These are phyloP conservation scores for Agroathelia rolfsii DNA, from an alignment of 1,284 basidiomycete species.

Conservation along the genomic window DNA sequence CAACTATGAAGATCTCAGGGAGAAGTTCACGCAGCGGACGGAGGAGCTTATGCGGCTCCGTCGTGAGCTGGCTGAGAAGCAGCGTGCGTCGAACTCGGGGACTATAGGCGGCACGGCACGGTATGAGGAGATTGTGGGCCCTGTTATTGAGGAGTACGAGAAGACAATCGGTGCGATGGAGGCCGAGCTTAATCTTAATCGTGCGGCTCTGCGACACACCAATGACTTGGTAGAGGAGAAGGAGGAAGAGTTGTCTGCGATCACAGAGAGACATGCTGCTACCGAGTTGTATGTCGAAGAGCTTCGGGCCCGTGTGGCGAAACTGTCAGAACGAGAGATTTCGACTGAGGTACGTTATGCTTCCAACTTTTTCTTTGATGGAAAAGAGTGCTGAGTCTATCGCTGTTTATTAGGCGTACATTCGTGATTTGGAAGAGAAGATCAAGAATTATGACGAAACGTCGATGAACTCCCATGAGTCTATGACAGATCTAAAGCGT, in stretches of 20 bases:
- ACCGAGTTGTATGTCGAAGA: constrained; percentile 84
- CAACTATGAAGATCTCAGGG: constrained; percentile 78
- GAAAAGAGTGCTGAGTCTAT: not conserved
- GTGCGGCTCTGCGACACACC: constrained; percentile 81
- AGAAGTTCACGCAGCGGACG: constrained; percentile 76
- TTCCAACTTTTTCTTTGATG: constrained; percentile 4
- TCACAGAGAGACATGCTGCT: constrained; percentile 61
- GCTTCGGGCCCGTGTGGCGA: constrained; percentile 69
- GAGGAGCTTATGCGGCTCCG: constrained; percentile 77
- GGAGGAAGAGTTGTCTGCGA: constrained; percentile 62
- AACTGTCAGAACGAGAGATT: constrained; percentile 80
- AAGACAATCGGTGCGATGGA: constrained; percentile 95
- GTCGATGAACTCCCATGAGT: constrained; percentile 64
- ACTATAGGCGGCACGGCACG: constrained; percentile 63
- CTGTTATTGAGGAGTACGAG: constrained; percentile 98
- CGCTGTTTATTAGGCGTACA: constrained; percentile 56
- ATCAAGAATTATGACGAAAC: constrained; percentile 78
- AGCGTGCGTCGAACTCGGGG: constrained; percentile 44
- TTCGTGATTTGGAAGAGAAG: constrained; percentile 86
- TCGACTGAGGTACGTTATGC: constrained; percentile 68
- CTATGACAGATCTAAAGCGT: constrained; percentile 73
- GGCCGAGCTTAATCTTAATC: constrained; percentile 84
- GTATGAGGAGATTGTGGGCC: constrained; percentile 94
- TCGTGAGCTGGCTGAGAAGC: constrained; percentile 66
- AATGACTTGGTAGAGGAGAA: constrained; percentile 90